phyloP scores from a whole-genome alignment of 352 stramenopile species.

The Globisporangium okanoganense region DNA sequence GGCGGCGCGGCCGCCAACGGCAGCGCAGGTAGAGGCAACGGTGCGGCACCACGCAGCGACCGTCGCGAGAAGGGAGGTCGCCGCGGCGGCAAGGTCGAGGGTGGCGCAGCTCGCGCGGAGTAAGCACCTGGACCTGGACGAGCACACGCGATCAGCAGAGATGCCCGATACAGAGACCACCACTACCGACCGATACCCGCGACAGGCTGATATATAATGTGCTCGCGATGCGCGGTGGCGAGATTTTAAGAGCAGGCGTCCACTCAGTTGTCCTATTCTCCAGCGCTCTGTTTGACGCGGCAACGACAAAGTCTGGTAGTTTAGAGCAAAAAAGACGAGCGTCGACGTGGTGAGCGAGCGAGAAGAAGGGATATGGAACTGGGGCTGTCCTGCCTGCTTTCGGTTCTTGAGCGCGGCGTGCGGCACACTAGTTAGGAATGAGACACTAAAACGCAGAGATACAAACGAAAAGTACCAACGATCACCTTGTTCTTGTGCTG shows the following conservation, averaged over 20 bases:
- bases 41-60: constrained; percentile 23
- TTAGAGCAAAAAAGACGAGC: constrained; percentile 9
- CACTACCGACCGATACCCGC: constrained; percentile 15
- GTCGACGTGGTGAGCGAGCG: background rate
- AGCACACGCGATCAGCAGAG: constrained; percentile 4
- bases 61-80: constrained; percentile 63
- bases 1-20: constrained; percentile 27
- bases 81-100: constrained; percentile 65
- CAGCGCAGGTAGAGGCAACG: constrained; percentile 18
- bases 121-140: constrained; percentile 21
- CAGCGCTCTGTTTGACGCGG: background rate
- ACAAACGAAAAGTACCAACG: background rate
- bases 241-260: background rate
- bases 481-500: background rate
- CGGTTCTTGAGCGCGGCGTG: background rate
- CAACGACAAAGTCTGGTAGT: background rate
- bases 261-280: background rate
- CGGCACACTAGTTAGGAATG: constrained; percentile 18
- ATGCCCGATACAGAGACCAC: constrained; percentile 15
- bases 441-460: constrained; percentile 16
- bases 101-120: constrained; percentile 37
- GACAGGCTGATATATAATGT: constrained; percentile 18
- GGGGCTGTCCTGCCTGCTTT: background rate
- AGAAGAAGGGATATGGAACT: background rate
- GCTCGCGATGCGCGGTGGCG: background rate